Conservation (phyloP, 208 protist genomes). For the Trypanosoma scelopori region DNA sequence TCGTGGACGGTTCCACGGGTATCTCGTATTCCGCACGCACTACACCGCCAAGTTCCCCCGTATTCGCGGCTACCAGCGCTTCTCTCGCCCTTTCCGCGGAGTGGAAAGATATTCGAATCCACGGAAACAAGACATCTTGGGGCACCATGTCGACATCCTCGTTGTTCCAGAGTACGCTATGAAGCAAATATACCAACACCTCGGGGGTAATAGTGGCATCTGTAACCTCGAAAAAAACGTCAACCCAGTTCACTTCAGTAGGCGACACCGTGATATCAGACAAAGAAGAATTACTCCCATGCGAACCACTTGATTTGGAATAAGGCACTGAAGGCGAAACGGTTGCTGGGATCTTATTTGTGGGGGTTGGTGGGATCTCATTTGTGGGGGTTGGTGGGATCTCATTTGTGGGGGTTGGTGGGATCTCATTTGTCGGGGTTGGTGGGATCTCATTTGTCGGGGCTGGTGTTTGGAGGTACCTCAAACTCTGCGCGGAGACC, state of each 20-base stretch:
- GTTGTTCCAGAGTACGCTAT: background rate
- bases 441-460: no score
- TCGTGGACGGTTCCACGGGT: background rate
- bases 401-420: no score
- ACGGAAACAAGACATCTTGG: background rate
- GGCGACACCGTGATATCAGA: background rate
- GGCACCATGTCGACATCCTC: background rate
- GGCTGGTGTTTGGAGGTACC: no score
- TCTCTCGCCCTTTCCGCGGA: background rate
- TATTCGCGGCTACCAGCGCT: conserved; percentile 2
- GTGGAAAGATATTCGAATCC: conserved; percentile 3
- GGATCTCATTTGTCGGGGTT: no score
- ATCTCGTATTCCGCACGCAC: conserved; percentile 3
- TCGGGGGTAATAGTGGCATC: conserved; percentile 1
- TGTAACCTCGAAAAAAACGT: conserved; percentile 14
- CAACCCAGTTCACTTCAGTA: background rate
- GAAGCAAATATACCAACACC: background rate
- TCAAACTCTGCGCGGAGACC: no score
- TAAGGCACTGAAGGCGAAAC: no score
- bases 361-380: no score
- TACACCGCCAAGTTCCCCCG: conserved; percentile 5
- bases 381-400: no score
- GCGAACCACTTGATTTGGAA: no score
- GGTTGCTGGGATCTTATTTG: no score
- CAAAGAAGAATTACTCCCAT: no score